Evolutionary conservation across 2,329 filamentous ascomycete species (phyloP).

Genomic region (Stachybotrys chartarum): DNA sequence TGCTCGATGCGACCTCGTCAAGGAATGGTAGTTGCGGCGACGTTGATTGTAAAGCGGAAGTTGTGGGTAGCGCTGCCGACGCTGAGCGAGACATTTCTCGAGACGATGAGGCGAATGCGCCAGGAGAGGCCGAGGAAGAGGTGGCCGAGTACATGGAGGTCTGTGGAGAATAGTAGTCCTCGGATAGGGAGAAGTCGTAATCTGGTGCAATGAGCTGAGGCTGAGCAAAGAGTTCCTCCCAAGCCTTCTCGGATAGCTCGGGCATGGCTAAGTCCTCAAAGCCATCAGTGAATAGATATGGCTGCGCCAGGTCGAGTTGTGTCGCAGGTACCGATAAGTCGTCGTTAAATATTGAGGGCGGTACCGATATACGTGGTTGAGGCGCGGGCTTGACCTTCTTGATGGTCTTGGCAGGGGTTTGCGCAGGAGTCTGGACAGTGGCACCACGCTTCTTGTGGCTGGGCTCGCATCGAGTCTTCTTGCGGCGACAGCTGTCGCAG

Average conservation of each 20-base stretch:
- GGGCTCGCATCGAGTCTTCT: constrained; percentile 58
- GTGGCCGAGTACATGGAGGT: constrained; percentile 17
- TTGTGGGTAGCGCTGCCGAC: neutral
- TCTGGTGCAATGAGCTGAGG: constrained; percentile 24
- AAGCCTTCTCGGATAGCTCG: constrained; percentile 20
- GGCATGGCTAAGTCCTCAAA: constrained; percentile 5
- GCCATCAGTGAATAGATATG: constrained; percentile 1
- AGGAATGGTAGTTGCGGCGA: constrained; percentile 12
- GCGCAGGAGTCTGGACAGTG: constrained; percentile 20
- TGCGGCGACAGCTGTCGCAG: constrained; percentile 54
- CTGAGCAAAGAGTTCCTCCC: constrained; percentile 41
- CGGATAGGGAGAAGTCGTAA: constrained; percentile 39
- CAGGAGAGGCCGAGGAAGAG: constrained; percentile 5
- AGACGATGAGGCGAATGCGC: neutral
- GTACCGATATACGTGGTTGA: constrained; percentile 6
- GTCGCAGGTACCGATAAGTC: constrained; percentile 3
- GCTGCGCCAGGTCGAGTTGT: neutral
- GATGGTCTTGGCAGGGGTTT: constrained; percentile 24
- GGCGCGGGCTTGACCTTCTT: constrained; percentile 32
- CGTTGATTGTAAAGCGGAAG: constrained; percentile 3
- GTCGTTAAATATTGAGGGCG: constrained; percentile 4
- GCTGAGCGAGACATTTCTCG: neutral
- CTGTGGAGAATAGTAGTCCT: constrained; percentile 33
- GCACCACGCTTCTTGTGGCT: constrained; percentile 44
- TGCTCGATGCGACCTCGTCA: constrained; percentile 3